Conservation (phyloP, 306 rosid genomes). For the Fragaria iinumae region DNA sequence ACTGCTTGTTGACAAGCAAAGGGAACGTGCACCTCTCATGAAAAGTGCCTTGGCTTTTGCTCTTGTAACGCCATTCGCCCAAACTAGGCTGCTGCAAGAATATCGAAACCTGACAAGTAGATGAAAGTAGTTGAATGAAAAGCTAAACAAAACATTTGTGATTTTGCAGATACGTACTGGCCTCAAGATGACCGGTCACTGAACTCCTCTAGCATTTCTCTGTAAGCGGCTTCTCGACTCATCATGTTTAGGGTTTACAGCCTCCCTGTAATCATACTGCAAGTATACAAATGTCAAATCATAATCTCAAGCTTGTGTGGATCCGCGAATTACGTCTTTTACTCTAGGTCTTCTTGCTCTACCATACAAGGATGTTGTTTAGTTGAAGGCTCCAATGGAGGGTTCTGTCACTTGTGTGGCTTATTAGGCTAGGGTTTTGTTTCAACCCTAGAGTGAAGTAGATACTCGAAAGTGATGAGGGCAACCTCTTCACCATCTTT, state of each 20-base stretch:
- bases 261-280: conserved; percentile 63
- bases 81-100: conserved; percentile 57
- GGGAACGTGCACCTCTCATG: conserved; percentile 83
- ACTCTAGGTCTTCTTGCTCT: too few species aligned
- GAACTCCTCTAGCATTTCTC: conserved; percentile 90
- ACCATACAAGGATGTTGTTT: too few species aligned
- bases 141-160: neutral
- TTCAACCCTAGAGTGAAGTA: too few species aligned
- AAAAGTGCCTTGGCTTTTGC: conserved; percentile 62
- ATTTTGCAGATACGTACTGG: conserved; percentile 32
- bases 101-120: conserved; percentile 26
- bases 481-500: too few species aligned
- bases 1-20: conserved; percentile 55
- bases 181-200: conserved; percentile 75
- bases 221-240: conserved; percentile 79
- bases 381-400: too few species aligned
- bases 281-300: conserved; percentile 8
- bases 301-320: neutral
- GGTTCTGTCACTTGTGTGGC: too few species aligned
- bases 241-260: conserved; percentile 60
- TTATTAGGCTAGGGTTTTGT: too few species aligned
- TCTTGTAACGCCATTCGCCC: conserved; percentile 69
- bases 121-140: neutral
- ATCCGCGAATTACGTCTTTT: too few species aligned
- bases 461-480: too few species aligned